Evolutionary conservation across 2,329 filamentous ascomycete species (phyloP).

Genomic region (Coniochaeta prunicola): DNA sequence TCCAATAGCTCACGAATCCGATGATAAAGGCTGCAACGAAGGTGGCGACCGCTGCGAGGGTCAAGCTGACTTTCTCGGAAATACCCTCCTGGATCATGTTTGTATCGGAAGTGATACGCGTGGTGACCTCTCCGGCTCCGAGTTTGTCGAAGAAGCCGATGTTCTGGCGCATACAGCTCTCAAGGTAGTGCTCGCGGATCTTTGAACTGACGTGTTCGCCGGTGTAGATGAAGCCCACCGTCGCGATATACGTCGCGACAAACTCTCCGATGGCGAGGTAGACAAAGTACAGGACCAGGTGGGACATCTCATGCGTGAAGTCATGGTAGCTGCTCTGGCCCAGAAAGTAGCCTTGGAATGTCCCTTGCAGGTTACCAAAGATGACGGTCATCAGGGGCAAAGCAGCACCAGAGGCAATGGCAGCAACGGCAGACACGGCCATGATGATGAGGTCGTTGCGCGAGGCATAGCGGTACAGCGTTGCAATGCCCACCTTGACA

Average conservation of each 20-base stretch:
- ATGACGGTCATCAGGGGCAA: slow-evolving; percentile 76
- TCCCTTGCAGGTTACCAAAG: slow-evolving; percentile 68
- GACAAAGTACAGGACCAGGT: slow-evolving; percentile 73
- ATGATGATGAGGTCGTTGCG: slow-evolving; percentile 59
- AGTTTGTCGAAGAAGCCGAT: slow-evolving; percentile 92
- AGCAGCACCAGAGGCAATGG: slow-evolving; percentile 67
- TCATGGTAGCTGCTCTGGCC: slow-evolving; percentile 30
- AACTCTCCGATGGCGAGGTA: slow-evolving; percentile 82
- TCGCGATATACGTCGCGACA: slow-evolving; percentile 68
- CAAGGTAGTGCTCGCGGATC: slow-evolving; percentile 76
- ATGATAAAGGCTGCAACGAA: slow-evolving; percentile 88
- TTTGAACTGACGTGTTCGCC: slow-evolving; percentile 74
- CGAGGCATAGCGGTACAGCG: slow-evolving; percentile 65
- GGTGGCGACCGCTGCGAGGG: slow-evolving; percentile 67
- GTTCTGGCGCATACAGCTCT: slow-evolving; percentile 78
- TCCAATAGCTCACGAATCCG: slow-evolving; percentile 87
- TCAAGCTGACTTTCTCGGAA: slow-evolving; percentile 79
- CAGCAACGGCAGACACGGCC: slow-evolving; percentile 49
- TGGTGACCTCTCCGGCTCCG: slow-evolving; percentile 88
- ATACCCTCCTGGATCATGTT: slow-evolving; percentile 92
- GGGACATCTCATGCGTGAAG: slow-evolving; percentile 40
- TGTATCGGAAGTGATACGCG: slow-evolving; percentile 87
- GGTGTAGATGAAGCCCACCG: slow-evolving; percentile 83
- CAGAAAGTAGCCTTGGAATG: slow-evolving; percentile 59
- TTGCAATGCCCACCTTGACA: slow-evolving; percentile 55